phyloP scores from a whole-genome alignment of 306 rosid species.

The Medicago lupulina region DNA sequence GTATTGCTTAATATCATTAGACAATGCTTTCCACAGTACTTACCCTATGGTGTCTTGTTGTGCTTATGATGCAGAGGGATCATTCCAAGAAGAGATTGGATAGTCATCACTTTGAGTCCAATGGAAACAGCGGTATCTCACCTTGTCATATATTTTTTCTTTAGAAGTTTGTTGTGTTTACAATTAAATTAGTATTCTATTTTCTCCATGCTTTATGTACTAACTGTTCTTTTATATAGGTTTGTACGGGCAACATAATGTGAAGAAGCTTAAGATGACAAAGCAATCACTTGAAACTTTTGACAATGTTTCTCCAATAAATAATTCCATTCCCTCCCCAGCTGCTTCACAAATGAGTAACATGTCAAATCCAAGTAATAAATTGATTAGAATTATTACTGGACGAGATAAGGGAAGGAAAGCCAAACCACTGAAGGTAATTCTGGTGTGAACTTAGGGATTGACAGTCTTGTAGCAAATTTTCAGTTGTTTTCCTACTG shows the following conservation, averaged over 20 bases:
- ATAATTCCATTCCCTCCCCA: conserved; percentile 93
- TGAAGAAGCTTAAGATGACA: conserved; percentile 77
- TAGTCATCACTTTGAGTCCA: conserved; percentile 74
- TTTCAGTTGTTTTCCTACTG: conserved; percentile 28
- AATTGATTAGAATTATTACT: conserved; percentile 82
- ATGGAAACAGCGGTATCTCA: conserved; percentile 78
- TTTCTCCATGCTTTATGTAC: conserved; percentile 27
- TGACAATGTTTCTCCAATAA: conserved; percentile 66
- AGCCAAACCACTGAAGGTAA: conserved; percentile 78
- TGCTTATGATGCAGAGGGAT: conserved; percentile 75
- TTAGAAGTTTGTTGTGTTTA: conserved; percentile 27
- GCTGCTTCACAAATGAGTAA: conserved; percentile 94
- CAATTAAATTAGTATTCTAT: neutral
- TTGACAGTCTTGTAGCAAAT: conserved; percentile 31
- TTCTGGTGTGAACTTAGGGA: conserved; percentile 32
- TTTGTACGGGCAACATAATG: conserved; percentile 71
- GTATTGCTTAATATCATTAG: conserved; percentile 1
- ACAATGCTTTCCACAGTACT: conserved; percentile 15
- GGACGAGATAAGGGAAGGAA: conserved; percentile 90
- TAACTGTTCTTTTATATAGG: conserved; percentile 57
- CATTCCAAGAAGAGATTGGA: conserved; percentile 81
- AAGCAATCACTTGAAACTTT: conserved; percentile 79
- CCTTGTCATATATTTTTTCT: conserved; percentile 32
- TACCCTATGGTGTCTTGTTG: conserved; percentile 34
- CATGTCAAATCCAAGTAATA: conserved; percentile 87